Base-by-base conservation (phyloP, 2,329 filamentous ascomycete species). In the Camillea tinctor region DNA sequence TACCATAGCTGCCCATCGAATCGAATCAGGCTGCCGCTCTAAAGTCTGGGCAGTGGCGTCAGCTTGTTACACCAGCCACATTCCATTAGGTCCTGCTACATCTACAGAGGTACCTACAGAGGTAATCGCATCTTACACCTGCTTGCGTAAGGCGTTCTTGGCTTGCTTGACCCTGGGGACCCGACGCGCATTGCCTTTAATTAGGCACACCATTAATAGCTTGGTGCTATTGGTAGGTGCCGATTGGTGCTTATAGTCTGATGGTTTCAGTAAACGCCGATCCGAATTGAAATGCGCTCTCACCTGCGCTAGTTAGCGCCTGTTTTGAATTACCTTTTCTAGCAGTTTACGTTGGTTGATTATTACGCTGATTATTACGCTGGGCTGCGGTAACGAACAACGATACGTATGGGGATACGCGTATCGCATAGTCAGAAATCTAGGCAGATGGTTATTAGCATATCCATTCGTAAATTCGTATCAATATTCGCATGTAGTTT, bases 141-240 rank as follows among this genome's bases (percentile, higher is more conserved):
- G n/a, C n/a, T 74, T 75, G 73, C 74, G 74, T 75, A 73, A 73
- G 65, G 60, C 57, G 55, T 49, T n/a, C n/a, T n/a, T n/a, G n/a
- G n/a, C n/a, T n/a, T n/a, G n/a, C n/a, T n/a, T n/a, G n/a, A n/a
- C 53, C 63, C 60, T 62, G 57, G 58, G 57, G 50, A 50, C 58
- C 55, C 49, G 55, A 60, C 59, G 65, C 55, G 62, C 64, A 58
- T 40, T n/a, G 36, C 36, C 36, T 40, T 40, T 13, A 8, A 40
- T 40, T 40, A 40, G 36, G 36, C 36, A 40, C 36, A 40, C 36
- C 36, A 40, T 40, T 40, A 26, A 26, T 30, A 7, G 26, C 2
- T 30, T 7, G 26, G 26, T 30, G 26, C 26, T 30, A 30, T 44
- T 44, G 36, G 17, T 44, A 17, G 36, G 17, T 44, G 36, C 36